Conservation (phyloP, 306 rosid species). For the Calophaca sinica region DNA sequence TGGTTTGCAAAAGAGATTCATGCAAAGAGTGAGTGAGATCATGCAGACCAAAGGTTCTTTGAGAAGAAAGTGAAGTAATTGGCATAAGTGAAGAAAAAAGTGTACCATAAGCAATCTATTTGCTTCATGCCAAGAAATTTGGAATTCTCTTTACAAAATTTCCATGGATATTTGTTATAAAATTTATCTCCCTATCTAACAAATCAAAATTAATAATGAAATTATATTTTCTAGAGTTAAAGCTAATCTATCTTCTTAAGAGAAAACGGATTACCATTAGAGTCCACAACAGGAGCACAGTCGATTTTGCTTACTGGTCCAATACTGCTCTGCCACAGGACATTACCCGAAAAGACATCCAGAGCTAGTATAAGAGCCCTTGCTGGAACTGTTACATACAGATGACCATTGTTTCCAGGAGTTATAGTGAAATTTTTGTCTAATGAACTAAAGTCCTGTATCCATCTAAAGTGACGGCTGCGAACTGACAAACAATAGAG, state of each 20-base stretch:
- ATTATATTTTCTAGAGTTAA: neutral
- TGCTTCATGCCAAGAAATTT: no score
- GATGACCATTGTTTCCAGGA: slow-evolving; percentile 79
- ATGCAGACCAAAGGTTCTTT: neutral
- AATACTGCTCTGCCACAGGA: slow-evolving; percentile 74
- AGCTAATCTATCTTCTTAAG: slow-evolving; percentile 16
- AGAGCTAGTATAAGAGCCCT: slow-evolving; percentile 73
- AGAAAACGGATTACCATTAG: slow-evolving; percentile 63
- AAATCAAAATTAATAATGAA: neutral
- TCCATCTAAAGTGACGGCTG: slow-evolving; percentile 70
- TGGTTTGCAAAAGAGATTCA: neutral
- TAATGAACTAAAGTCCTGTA: slow-evolving; percentile 74
- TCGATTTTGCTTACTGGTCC: slow-evolving; percentile 71
- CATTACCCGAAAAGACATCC: slow-evolving; percentile 69
- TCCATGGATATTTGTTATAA: neutral
- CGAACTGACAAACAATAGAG: slow-evolving; percentile 67
- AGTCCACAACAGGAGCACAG: slow-evolving; percentile 68
- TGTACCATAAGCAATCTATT: neutral
- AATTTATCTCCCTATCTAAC: neutral
- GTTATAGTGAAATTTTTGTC: slow-evolving; percentile 65
- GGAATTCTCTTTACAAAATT: no score
- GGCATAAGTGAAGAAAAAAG: slow-evolving; percentile 3
- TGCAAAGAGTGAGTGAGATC: slow-evolving; percentile 22
- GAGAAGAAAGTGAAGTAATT: neutral
- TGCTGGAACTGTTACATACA: slow-evolving; percentile 67